These are phyloP conservation scores for Ascobolus immersus DNA, from an alignment of 495 filamentous ascomycete species.

Conservation along the genomic window DNA sequence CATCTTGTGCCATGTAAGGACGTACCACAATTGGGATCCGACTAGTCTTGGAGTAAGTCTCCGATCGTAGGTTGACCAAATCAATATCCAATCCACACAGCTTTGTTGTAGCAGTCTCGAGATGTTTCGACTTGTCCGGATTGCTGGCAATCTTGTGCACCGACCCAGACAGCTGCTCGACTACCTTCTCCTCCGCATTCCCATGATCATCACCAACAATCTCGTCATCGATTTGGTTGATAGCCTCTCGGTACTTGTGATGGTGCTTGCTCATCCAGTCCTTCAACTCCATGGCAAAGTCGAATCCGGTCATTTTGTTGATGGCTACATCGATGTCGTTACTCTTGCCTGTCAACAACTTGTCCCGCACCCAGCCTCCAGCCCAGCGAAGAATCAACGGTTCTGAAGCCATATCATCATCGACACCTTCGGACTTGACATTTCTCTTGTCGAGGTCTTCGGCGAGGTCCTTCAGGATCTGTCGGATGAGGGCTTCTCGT, in stretches of 20 bases:
- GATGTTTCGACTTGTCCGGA: constrained; percentile 91
- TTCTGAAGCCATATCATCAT: too few species aligned
- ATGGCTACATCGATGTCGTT: constrained; percentile 91
- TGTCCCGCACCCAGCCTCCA: constrained; percentile 97
- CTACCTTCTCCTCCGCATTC: constrained; percentile 14
- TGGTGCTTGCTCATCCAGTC: constrained; percentile 10
- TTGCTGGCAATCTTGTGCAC: constrained; percentile 64
- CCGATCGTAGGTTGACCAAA: constrained; percentile 79
- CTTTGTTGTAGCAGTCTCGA: constrained; percentile 71
- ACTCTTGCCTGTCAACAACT: constrained; percentile 54
- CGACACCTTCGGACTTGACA: too few species aligned
- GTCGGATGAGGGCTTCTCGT: too few species aligned
- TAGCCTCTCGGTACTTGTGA: background rate
- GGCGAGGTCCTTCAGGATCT: too few species aligned
- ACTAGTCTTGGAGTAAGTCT: constrained; percentile 64
- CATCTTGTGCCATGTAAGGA: too few species aligned
- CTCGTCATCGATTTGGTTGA: background rate
- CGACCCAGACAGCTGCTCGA: constrained; percentile 31
- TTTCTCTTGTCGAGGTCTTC: too few species aligned
- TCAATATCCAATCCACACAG: constrained; percentile 79
- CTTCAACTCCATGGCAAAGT: constrained; percentile 42
- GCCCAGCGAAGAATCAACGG: constrained; percentile 59
- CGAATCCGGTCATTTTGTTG: constrained; percentile 76
- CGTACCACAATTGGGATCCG: constrained; percentile 34
- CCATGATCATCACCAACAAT: constrained; percentile 27